Evolutionary conservation across 495 filamentous ascomycete species (phyloP).

Genomic region (Collariella sp.): DNA sequence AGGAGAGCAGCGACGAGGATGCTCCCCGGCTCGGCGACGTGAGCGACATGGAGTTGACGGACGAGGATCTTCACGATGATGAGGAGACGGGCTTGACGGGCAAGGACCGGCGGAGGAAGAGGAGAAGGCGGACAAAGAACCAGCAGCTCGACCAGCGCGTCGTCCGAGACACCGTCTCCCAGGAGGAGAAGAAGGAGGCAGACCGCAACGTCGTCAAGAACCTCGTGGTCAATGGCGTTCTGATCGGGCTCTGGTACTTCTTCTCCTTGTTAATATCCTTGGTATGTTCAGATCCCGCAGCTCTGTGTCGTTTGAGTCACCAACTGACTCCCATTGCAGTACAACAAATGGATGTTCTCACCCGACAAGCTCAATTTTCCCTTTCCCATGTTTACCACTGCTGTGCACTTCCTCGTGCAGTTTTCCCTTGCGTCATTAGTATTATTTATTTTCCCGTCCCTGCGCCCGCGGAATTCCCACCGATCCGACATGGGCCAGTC

Average conservation of each 20-base stretch:
- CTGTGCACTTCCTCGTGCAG: slow-evolving; percentile 92
- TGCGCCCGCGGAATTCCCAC: slow-evolving; percentile 57
- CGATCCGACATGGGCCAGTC: slow-evolving; percentile 40
- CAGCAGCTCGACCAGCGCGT: slow-evolving; percentile 68
- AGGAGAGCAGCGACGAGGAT: slow-evolving; percentile 28
- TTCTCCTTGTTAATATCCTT: slow-evolving; percentile 94
- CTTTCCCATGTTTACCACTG: slow-evolving; percentile 92
- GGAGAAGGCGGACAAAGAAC: slow-evolving; percentile 55
- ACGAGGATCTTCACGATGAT: slow-evolving; percentile 74
- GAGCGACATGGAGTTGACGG: slow-evolving; percentile 34
- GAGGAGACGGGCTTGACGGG: slow-evolving; percentile 81
- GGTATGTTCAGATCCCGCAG: slow-evolving; percentile 37
- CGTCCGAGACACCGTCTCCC: slow-evolving; percentile 46
- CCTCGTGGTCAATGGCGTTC: slow-evolving; percentile 57
- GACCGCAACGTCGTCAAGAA: slow-evolving; percentile 62
- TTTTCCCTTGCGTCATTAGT: slow-evolving; percentile 74
- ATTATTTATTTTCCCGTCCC: slow-evolving; percentile 71
- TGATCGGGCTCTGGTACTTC: slow-evolving; percentile 88
- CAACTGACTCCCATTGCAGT: slow-evolving; percentile 44
- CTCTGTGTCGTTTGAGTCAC: background rate
- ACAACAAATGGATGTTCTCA: slow-evolving; percentile 99
- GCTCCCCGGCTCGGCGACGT: slow-evolving; percentile 20
- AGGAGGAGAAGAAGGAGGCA: slow-evolving; percentile 57
- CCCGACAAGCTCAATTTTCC: slow-evolving; percentile 76
- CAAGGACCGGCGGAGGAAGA: slow-evolving; percentile 57